Evolutionary conservation across 345 rosid species (phyloP), one percentile per base, ranked within the genome.

Genomic region (Turnera subulata): DNA sequence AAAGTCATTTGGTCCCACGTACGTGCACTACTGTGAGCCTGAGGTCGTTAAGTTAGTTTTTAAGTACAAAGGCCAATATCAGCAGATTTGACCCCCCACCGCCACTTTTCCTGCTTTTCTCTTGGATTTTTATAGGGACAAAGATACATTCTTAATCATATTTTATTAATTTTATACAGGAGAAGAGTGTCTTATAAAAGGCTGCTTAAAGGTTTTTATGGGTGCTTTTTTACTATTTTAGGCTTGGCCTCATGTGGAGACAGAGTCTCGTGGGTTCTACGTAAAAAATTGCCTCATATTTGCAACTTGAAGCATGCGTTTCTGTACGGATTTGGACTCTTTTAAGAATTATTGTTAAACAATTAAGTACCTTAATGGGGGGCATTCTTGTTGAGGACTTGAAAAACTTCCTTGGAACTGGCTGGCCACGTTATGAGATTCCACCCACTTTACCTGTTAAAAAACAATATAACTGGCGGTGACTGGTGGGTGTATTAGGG

Each of bases 221-320:
- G 46, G 38, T 53, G 33, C 26, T 63, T 25, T 18, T 62, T 48
- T 56, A 42, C 51, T 42, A 26, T 18, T 38, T 21, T 10, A 47
- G 52, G 53, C 37, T 63, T 46, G 47, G 55, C 35, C 25, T 50
- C 54, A 42, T 29, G 19, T 10, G 69, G 51, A n/a, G 69, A 65
- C 69, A 65, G 6, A 19, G 16, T 17, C 62, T 65, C 19, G 37
- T 65, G 69, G 69, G 45, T 29, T 65, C 26, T n/a, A 22, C 53
- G 14, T 13, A 49, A 9, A 15, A 45, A 20, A 45, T 29, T 29
- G 29, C 16, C 19, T 43, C 4, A 42, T 24, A 50, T 32, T 42
- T 50, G 49, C 69, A 56, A 50, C 51, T 56, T 65, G 46, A 56
- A 56, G 63, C 69, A 57, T 33, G 63, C 56, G 52, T 21, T 49